Evolutionary conservation across 2,329 filamentous ascomycete species (phyloP).

Genomic region (Cadophora luteo-olivacea): DNA sequence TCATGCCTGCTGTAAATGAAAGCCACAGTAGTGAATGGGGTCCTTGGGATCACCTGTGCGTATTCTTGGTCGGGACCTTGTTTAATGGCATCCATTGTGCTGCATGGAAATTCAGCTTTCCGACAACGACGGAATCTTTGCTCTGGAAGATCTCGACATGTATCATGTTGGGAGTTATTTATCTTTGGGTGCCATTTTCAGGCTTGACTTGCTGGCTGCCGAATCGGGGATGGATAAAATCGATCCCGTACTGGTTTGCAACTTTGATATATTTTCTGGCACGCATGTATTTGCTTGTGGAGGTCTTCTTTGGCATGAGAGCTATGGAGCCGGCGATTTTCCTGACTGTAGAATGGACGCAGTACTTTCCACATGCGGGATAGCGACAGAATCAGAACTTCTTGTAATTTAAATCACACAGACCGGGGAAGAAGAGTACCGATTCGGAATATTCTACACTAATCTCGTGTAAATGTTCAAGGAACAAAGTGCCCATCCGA

Average conservation of each 20-base stretch:
- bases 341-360: background rate
- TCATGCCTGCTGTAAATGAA: constrained; percentile 3
- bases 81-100: constrained; percentile 3
- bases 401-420: no score
- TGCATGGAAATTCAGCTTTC: background rate
- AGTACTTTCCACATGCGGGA: background rate
- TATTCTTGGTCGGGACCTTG: background rate
- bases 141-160: constrained; percentile 6
- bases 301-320: constrained; percentile 6
- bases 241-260: constrained; percentile 3
- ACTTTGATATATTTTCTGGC: constrained; percentile 11
- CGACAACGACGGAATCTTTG: background rate
- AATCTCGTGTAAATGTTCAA: no score
- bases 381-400: background rate
- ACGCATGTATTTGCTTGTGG: background rate
- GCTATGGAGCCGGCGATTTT: background rate
- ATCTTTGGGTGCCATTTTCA: background rate
- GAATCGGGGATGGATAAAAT: background rate
- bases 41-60: background rate
- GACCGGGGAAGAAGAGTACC: no score
- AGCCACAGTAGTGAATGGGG: constrained; percentile 7
- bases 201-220: background rate
- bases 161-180: constrained; percentile 10
- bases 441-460: no score
- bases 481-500: no score